A percentile compares a stretch with the other conserved stretches of the same genome.
Conservation (phyloP, 2,329 filamentous ascomycete species). For the Lojkania enalia region DNA sequence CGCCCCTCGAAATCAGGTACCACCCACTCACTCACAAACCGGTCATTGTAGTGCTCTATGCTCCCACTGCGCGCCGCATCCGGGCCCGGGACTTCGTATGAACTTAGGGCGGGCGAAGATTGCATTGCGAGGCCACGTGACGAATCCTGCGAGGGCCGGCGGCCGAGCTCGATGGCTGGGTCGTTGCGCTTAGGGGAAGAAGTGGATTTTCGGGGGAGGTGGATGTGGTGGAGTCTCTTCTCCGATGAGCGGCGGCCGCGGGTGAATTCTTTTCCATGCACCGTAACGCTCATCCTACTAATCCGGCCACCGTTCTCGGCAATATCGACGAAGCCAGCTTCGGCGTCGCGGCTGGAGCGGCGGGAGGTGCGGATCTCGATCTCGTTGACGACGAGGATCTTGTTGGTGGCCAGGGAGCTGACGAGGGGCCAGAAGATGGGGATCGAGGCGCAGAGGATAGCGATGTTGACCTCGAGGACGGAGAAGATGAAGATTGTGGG, state of each 20-base stretch:
- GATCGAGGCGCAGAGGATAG: slow-evolving; percentile 42
- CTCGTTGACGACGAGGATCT: slow-evolving; percentile 46
- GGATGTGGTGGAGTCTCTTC: not conserved
- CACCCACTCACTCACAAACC: slow-evolving; percentile 20
- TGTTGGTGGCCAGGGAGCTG: slow-evolving; percentile 32
- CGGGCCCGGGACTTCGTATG: not conserved
- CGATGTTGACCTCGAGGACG: slow-evolving; percentile 43
- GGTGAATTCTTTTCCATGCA: slow-evolving; percentile 7
- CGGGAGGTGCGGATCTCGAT: slow-evolving; percentile 39
- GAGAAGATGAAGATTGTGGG: slow-evolving; percentile 40
- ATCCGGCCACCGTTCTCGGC: slow-evolving; percentile 13
- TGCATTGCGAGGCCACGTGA: slow-evolving; percentile 24
- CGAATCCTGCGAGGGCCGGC: slow-evolving; percentile 31
- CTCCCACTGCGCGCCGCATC: slow-evolving; percentile 2
- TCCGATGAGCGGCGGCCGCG: not conserved
- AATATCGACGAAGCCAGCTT: slow-evolving; percentile 8
- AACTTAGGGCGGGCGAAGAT: not conserved
- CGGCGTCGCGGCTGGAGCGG: slow-evolving; percentile 15
- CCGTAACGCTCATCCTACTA: slow-evolving; percentile 19
- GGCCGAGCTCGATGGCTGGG: slow-evolving; percentile 6
- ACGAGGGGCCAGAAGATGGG: slow-evolving; percentile 47
- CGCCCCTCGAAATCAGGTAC: slow-evolving; percentile 19
- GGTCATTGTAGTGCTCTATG: slow-evolving; percentile 14
- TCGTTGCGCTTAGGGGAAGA: slow-evolving; percentile 16
- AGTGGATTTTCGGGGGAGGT: slow-evolving; percentile 13